Percentiles rank a stretch among this genome's conserved stretches.
These are phyloP conservation scores for Mycogone perniciosa DNA, from an alignment of 2,329 filamentous ascomycete genomes.

Conservation along the genomic window DNA sequence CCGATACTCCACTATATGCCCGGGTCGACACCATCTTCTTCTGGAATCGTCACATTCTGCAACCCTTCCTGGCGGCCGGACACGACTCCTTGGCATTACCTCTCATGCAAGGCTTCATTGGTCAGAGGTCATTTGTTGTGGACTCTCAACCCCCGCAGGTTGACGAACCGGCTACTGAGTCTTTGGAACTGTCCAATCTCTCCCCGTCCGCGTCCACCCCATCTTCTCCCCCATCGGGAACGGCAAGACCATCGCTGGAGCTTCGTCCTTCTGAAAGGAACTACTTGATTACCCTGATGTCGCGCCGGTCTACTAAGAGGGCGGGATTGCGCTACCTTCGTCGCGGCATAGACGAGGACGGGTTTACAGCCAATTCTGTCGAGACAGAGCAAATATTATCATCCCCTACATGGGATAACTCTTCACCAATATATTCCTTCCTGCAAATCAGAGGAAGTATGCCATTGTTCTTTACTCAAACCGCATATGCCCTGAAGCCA, in stretches of 20 bases:
- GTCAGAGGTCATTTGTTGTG: conserved; percentile 73
- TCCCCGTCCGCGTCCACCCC: conserved; percentile 23
- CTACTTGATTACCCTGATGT: conserved; percentile 83
- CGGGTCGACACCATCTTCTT: conserved; percentile 76
- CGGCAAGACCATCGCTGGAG: conserved; percentile 29
- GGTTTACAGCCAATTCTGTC: conserved; percentile 81
- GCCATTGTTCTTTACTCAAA: conserved; percentile 91
- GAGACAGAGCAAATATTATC: conserved; percentile 95
- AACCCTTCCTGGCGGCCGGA: conserved; percentile 67
- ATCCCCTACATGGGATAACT: conserved; percentile 55
- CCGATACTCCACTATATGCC: conserved; percentile 54
- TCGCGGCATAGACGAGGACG: conserved; percentile 83
- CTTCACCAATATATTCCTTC: conserved; percentile 68
- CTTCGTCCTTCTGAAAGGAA: conserved; percentile 44
- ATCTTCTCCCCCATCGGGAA: conserved; percentile 21
- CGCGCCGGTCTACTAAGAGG: conserved; percentile 77
- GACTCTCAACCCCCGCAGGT: conserved; percentile 53
- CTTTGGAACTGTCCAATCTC: conserved; percentile 40
- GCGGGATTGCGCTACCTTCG: conserved; percentile 86
- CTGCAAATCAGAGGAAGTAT: conserved; percentile 86
- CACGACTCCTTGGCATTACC: conserved; percentile 69
- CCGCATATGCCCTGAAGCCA: conserved; percentile 88
- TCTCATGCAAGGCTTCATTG: conserved; percentile 89
- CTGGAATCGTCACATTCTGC: conserved; percentile 77
- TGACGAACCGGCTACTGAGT: conserved; percentile 40